Conservation (phyloP, 768 basidiomycete species). For the Russula dissimulans region DNA sequence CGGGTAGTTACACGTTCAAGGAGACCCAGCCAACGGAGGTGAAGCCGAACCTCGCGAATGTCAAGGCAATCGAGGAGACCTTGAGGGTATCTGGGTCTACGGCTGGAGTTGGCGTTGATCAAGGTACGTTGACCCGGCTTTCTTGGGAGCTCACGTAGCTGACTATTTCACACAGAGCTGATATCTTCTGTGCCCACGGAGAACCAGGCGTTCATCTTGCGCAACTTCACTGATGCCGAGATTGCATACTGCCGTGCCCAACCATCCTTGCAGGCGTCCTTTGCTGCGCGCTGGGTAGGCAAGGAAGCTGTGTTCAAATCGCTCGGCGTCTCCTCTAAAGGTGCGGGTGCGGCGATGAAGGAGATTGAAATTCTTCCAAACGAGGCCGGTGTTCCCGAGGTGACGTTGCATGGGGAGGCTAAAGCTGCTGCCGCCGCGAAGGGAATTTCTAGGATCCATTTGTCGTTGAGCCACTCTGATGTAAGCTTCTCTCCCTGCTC, state of each 20-base stretch:
- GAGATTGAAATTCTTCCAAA: constrained; percentile 92
- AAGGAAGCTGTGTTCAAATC: constrained; percentile 99
- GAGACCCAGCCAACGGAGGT: constrained; percentile 47
- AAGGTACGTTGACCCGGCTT: constrained; percentile 43
- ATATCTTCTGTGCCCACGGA: constrained; percentile 87
- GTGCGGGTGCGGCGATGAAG: constrained; percentile 90
- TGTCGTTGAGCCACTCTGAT: constrained; percentile 92
- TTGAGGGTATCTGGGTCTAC: constrained; percentile 39
- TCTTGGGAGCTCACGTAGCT: constrained; percentile 10
- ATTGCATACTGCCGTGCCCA: constrained; percentile 80
- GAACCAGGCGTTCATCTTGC: constrained; percentile 77
- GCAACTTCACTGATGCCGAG: constrained; percentile 92
- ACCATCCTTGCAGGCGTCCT: constrained; percentile 79
- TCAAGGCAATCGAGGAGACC: constrained; percentile 49
- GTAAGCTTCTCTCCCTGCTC: constrained; percentile 35
- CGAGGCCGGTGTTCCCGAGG: constrained; percentile 67
- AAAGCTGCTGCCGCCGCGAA: constrained; percentile 59
- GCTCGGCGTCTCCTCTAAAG: constrained; percentile 80
- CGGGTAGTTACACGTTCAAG: constrained; percentile 76
- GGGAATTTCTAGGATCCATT: constrained; percentile 62
- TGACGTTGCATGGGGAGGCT: constrained; percentile 73
- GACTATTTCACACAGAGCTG: constrained; percentile 45
- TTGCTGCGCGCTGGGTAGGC: constrained; percentile 94
- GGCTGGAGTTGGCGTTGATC: constrained; percentile 81
- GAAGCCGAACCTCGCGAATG: constrained; percentile 54